Percentiles rank a stretch among this genome's conserved stretches.
Evolutionary conservation across 1,284 basidiomycete genomes (phyloP).

Genomic region (Trichosporon faecale): DNA sequence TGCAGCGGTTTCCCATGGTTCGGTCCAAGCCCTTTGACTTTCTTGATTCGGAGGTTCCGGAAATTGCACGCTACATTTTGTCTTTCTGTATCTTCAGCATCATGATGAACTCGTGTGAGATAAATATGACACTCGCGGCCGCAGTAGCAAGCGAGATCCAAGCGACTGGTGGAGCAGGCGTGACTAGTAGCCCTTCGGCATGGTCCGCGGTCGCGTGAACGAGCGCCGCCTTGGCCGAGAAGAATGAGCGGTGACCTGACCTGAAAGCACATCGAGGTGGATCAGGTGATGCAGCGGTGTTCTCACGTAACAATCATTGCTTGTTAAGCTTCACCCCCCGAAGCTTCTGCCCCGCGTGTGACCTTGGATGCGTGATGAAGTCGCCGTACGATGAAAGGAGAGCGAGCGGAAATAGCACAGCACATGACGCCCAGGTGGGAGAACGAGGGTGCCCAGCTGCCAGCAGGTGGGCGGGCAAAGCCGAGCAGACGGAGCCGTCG

Average conservation of each 20-base stretch:
- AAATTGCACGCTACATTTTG: conserved; percentile 26
- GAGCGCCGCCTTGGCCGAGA: background rate
- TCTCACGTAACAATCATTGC: background rate
- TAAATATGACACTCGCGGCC: background rate
- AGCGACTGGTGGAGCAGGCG: background rate
- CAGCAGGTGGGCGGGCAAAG: conserved; percentile 9
- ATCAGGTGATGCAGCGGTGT: background rate
- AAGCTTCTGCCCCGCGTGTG: background rate
- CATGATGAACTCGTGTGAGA: background rate
- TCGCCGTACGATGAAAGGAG: background rate
- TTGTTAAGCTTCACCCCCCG: background rate
- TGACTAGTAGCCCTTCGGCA: background rate
- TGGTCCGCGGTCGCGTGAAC: background rate
- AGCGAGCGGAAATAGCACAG: background rate
- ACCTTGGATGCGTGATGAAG: background rate
- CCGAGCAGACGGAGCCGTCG: background rate
- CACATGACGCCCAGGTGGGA: background rate
- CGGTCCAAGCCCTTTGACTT: conserved; percentile 18
- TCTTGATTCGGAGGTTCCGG: conserved; percentile 11
- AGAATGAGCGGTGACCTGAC: background rate
- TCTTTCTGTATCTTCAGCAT: background rate
- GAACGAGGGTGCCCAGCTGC: no score
- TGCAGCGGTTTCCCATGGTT: conserved; percentile 31
- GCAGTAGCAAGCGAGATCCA: background rate
- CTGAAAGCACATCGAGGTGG: background rate